Evolutionary conservation across 331 rosid genomes (phyloP).

Genomic region (Malus hybrid): DNA sequence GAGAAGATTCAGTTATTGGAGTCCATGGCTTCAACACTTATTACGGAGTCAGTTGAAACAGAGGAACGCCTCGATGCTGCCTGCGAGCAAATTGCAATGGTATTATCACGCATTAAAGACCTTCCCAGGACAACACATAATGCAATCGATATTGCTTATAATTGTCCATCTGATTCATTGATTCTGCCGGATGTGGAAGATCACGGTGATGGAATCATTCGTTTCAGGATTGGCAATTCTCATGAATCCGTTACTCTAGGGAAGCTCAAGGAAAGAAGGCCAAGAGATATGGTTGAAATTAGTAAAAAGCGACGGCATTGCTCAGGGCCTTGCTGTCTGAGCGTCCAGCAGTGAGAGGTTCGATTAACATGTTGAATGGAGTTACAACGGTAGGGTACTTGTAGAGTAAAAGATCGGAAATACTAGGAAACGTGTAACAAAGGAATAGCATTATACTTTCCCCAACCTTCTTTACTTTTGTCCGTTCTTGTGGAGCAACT

Average conservation of each 20-base stretch:
- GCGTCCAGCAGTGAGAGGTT: slow-evolving; percentile 41
- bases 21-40: slow-evolving; percentile 54
- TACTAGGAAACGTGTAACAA: background rate
- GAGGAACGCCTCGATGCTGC: slow-evolving; percentile 73
- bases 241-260: slow-evolving; percentile 47
- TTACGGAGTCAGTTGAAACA: slow-evolving; percentile 62
- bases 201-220: slow-evolving; percentile 51
- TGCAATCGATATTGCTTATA: slow-evolving; percentile 33
- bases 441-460: slow-evolving; percentile 17
- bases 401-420: slow-evolving; percentile 19
- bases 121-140: slow-evolving; percentile 49
- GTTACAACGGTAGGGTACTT: slow-evolving; percentile 38
- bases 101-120: slow-evolving; percentile 47
- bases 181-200: slow-evolving; percentile 57
- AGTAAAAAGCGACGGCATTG: slow-evolving; percentile 52
- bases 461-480: slow-evolving; percentile 1
- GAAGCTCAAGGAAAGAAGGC: slow-evolving; percentile 69
- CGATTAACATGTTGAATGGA: slow-evolving; percentile 25
- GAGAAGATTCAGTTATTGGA: slow-evolving; percentile 52
- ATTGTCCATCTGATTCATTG: slow-evolving; percentile 21
- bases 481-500: background rate
- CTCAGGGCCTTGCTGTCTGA: slow-evolving; percentile 54
- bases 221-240: slow-evolving; percentile 34
- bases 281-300: slow-evolving; percentile 57
- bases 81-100: slow-evolving; percentile 61